A percentile compares a stretch with the other conserved stretches of the same genome.
Conservation (phyloP, 352 stramenopile genomes). For the Globisporangium alternatum region DNA sequence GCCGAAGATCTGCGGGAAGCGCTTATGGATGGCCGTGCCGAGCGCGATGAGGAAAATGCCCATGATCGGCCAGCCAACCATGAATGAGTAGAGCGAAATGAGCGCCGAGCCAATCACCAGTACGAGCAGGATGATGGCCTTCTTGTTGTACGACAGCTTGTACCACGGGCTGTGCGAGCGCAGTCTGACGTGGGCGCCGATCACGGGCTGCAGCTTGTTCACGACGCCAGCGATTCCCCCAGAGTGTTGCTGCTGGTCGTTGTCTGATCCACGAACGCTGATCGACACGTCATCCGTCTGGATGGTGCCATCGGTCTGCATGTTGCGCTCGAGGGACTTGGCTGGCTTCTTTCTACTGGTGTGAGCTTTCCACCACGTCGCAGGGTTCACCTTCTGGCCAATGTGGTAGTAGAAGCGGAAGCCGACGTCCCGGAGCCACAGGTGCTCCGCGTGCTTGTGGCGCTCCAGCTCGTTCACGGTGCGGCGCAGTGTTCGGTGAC, state of each 20-base stretch:
- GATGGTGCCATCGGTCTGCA: slow-evolving; percentile 14
- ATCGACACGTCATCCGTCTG: slow-evolving; percentile 29
- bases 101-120: slow-evolving; percentile 52
- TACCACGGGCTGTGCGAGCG: slow-evolving; percentile 56
- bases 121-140: slow-evolving; percentile 46
- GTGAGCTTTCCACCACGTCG: slow-evolving; percentile 12
- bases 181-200: slow-evolving; percentile 29
- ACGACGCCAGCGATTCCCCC: slow-evolving; percentile 5
- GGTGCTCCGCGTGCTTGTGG: slow-evolving; percentile 57
- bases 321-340: slow-evolving; percentile 9
- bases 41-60: slow-evolving; percentile 66
- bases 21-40: slow-evolving; percentile 58
- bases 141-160: slow-evolving; percentile 37
- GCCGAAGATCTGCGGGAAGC: slow-evolving; percentile 79
- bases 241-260: slow-evolving; percentile 8
- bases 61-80: slow-evolving; percentile 77
- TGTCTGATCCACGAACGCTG: slow-evolving; percentile 18
- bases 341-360: slow-evolving; percentile 1
- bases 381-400: slow-evolving; percentile 39
- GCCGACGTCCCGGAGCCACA: slow-evolving; percentile 73
- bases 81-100: slow-evolving; percentile 55
- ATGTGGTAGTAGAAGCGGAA: slow-evolving; percentile 73
- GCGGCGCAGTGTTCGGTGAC: slow-evolving; percentile 46
- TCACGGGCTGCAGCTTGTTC: slow-evolving; percentile 35
- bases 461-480: slow-evolving; percentile 46